Evolutionary conservation across 2,329 filamentous ascomycete genomes (phyloP), one percentile per base, ranked within the genome.

Genomic region (Colletotrichum somersetense): DNA sequence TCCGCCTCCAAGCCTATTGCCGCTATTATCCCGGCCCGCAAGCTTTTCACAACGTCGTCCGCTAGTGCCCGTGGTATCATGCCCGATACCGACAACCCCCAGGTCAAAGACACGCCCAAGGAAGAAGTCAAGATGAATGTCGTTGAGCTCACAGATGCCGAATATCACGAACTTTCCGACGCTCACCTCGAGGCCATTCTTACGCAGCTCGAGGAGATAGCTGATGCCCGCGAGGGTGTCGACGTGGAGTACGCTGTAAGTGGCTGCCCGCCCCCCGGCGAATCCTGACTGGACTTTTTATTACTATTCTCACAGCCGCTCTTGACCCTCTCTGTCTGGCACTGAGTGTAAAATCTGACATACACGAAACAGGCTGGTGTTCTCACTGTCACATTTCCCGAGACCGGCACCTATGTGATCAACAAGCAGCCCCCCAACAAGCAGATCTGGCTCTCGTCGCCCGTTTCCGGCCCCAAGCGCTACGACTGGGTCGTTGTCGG

Each of bases 351-450:
- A 64, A 58, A 30, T 44, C 40, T 68, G 52, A 68, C 40, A 50
- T 12, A 2, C 6, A 10, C 3, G 5, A 40, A 18, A 57, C 77
- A 98, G 95, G 89, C 94, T 66, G 96, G 96, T 67, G 95, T 98
- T 67, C 87, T 98, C 76, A 95, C 91, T 74, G 86, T 98, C 78
- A 87, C 85, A 8, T 89, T 93, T 76, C 89, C 90, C 1, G 85
- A 87, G 16, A 85, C 90, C 62, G 95, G 95, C 74, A 96, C 90
- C 40, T 99, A 97, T 80, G 93, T 99, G 72, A 89, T 99, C 84
- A 99, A 99, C 89, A 99, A 99, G 83, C 96, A 99, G 82, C 96
- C 96, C 0, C 95, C 96, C 26, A 98, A 98, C 87, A 96, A 95
- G 86, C 96, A 93, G 80, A 97, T 99, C 79, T 99, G 96, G 96